Conservation (phyloP, 2,329 filamentous ascomycete species). For the Alternaria brassicae region DNA sequence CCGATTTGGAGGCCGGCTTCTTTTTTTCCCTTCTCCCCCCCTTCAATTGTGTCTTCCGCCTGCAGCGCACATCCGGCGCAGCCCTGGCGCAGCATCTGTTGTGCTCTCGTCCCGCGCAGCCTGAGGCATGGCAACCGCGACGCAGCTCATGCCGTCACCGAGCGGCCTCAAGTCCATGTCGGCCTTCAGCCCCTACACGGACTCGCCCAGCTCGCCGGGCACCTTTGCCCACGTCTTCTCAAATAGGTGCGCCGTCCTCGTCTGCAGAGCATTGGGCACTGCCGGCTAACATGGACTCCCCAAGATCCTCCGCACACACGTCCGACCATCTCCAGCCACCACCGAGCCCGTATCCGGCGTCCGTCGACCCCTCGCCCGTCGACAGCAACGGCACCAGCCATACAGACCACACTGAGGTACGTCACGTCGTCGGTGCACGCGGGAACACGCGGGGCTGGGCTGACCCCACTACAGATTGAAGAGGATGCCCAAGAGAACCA, state of each 20-base stretch:
- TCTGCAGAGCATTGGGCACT: background rate
- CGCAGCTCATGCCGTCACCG: constrained; percentile 56
- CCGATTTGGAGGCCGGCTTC: background rate
- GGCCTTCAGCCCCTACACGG: constrained; percentile 59
- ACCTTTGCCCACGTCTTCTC: constrained; percentile 53
- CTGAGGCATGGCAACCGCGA: constrained; percentile 49
- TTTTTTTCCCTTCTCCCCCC: background rate
- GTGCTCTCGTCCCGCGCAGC: constrained; percentile 23
- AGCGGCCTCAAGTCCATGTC: constrained; percentile 50
- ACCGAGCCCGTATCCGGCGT: constrained; percentile 65
- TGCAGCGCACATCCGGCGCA: constrained; percentile 24
- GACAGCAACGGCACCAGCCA: constrained; percentile 84
- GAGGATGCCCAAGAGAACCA: constrained; percentile 73
- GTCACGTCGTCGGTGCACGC: background rate
- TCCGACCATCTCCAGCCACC: constrained; percentile 58
- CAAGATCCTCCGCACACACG: constrained; percentile 54
- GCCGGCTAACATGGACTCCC: constrained; percentile 40
- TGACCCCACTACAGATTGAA: constrained; percentile 64
- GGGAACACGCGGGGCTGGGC: constrained; percentile 29
- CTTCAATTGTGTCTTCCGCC: background rate
- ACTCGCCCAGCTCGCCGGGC: constrained; percentile 59
- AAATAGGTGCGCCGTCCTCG: constrained; percentile 55
- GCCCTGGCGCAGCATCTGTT: constrained; percentile 31
- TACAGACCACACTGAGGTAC: constrained; percentile 76
- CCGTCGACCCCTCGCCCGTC: constrained; percentile 80